Conservation (phyloP, 1,284 basidiomycete species). For the Tetrapyrgos nigripes region DNA sequence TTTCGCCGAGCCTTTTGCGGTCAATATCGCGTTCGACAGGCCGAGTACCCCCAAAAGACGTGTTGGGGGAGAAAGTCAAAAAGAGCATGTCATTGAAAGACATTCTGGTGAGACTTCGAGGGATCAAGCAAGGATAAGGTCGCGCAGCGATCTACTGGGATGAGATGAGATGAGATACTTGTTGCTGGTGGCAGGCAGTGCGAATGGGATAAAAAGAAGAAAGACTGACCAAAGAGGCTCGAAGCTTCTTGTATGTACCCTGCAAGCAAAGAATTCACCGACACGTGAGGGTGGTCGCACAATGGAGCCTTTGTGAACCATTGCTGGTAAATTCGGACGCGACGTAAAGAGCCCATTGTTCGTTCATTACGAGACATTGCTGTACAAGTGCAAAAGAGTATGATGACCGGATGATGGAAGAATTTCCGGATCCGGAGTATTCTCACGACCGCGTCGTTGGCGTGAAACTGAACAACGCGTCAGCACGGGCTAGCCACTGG, state of each 20-base stretch:
- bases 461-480: too few species aligned
- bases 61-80: neutral
- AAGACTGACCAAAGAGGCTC: neutral
- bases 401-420: neutral
- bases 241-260: neutral
- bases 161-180: neutral
- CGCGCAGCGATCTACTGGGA: neutral
- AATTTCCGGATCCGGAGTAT: neutral
- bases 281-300: neutral
- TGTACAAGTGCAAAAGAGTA: neutral
- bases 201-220: neutral
- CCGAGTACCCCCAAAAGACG: neutral
- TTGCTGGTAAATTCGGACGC: too few species aligned
- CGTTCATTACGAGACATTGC: neutral
- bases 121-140: neutral
- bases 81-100: neutral
- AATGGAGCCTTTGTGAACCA: neutral
- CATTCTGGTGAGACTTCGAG: neutral
- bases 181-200: neutral
- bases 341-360: neutral
- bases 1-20: constrained; percentile 30
- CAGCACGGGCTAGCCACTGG: too few species aligned
- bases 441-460: neutral
- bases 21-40: constrained; percentile 23
- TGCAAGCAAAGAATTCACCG: neutral